Evolutionary conservation across 2,329 filamentous ascomycete species (phyloP).

Genomic region (Capronia epimyces): DNA sequence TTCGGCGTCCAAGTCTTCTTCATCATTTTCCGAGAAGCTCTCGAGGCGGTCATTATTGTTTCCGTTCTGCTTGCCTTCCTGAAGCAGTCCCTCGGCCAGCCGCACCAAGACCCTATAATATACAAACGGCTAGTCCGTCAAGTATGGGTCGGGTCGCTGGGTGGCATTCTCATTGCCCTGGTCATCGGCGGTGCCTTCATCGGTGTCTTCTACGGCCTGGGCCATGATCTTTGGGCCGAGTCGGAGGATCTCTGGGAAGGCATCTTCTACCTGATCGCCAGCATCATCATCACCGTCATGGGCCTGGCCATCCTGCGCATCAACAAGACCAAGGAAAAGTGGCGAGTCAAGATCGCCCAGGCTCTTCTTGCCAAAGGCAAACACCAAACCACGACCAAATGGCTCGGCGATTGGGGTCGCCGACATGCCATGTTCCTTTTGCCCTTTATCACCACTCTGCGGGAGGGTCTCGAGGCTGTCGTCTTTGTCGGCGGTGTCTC

Average conservation of each 20-base stretch:
- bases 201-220: conserved; percentile 65
- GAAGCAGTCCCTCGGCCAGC: conserved; percentile 66
- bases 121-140: conserved; percentile 66
- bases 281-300: conserved; percentile 74
- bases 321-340: conserved; percentile 78
- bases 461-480: conserved; percentile 80
- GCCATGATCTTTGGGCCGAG: conserved; percentile 59
- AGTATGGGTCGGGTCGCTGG: conserved; percentile 64
- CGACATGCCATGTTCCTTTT: conserved; percentile 82
- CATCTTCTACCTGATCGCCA: conserved; percentile 67
- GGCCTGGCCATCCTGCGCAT: conserved; percentile 74
- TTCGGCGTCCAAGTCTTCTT: conserved; percentile 83
- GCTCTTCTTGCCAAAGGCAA: conserved; percentile 56
- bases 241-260: conserved; percentile 78
- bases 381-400: conserved; percentile 33
- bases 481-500: conserved; percentile 82
- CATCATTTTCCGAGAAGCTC: conserved; percentile 77
- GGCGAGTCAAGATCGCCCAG: conserved; percentile 71
- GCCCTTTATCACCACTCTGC: conserved; percentile 76
- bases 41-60: conserved; percentile 79
- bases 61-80: conserved; percentile 81
- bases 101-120: conserved; percentile 54
- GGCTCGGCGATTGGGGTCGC: conserved; percentile 53
- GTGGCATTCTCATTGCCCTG: conserved; percentile 60
- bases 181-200: conserved; percentile 63